phyloP scores from a whole-genome alignment of 208 protist species.

The Lotmaria passim region DNA sequence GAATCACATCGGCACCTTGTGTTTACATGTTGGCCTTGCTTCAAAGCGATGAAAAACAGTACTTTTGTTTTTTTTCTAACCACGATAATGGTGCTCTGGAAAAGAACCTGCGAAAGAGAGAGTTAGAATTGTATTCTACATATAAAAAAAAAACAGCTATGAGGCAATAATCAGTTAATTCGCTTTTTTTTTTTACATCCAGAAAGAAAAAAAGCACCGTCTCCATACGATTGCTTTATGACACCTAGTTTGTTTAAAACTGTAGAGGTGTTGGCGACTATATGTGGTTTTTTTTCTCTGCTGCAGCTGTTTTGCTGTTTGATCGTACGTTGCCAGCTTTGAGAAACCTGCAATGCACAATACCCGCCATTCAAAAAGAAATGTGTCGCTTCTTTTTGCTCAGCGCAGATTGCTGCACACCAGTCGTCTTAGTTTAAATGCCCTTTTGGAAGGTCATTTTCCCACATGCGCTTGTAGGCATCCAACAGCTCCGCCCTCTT shows the following conservation, averaged over 20 bases:
- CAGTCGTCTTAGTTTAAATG: conserved; percentile 12
- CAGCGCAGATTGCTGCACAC: too few relatives aligned
- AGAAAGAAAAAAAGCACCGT: conserved; percentile 1
- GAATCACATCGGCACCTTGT: too few relatives aligned
- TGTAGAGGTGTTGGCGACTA: neutral
- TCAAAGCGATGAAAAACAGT: too few relatives aligned
- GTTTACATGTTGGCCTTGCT: too few relatives aligned
- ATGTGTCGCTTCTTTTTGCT: too few relatives aligned
- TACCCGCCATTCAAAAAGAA: neutral
- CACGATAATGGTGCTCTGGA: too few relatives aligned
- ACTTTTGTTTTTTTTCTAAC: too few relatives aligned
- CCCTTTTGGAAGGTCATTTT: conserved; percentile 6
- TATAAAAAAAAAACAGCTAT: neutral
- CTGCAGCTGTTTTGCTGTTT: too few relatives aligned
- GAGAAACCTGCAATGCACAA: neutral
- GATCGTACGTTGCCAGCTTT: too few relatives aligned
- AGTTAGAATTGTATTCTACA: neutral
- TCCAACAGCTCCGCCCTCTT: conserved; percentile 6
- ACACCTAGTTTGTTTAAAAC: too few relatives aligned
- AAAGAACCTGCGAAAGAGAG: neutral
- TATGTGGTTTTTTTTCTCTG: too few relatives aligned
- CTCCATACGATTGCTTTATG: too few relatives aligned
- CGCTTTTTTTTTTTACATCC: neutral
- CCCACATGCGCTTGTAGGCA: conserved; percentile 19
- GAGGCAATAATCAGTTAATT: neutral